Conservation (phyloP, 164 flowering plant genomes). For the Saururus chinensis region DNA sequence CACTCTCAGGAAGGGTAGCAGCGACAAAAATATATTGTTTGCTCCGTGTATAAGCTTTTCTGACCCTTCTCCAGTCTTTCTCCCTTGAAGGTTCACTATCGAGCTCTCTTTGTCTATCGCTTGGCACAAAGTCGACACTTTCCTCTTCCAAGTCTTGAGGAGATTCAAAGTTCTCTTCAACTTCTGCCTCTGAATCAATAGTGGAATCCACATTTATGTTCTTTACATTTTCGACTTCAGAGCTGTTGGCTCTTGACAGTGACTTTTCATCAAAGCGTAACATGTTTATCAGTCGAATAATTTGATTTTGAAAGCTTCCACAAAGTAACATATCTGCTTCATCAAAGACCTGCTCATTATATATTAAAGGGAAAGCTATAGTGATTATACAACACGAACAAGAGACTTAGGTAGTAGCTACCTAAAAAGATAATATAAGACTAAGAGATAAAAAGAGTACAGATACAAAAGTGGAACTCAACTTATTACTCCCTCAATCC, state of each 20-base stretch:
- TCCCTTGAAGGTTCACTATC: conserved; percentile 16
- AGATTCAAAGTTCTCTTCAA: conserved; percentile 23
- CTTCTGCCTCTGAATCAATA: conserved; percentile 23
- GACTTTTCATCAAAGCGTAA: conserved; percentile 86
- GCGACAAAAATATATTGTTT: conserved; percentile 98
- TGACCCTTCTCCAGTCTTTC: conserved; percentile 72
- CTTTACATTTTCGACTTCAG: conserved; percentile 14
- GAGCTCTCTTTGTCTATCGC: conserved; percentile 16
- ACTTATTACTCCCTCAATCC: too few species aligned
- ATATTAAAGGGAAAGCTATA: background rate
- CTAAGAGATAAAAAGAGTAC: too few species aligned
- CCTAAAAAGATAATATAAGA: background rate
- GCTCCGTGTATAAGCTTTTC: conserved; percentile 67
- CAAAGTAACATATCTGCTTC: conserved; percentile 95
- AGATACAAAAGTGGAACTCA: too few species aligned
- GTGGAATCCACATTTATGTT: conserved; percentile 16
- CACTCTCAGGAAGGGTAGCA: conserved; percentile 93
- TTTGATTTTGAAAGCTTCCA: conserved; percentile 93
- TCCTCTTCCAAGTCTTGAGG: conserved; percentile 20
- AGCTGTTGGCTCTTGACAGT: conserved; percentile 36
- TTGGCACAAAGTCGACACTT: conserved; percentile 22
- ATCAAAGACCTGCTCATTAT: conserved; percentile 72
- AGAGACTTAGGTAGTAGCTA: background rate
- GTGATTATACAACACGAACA: background rate
- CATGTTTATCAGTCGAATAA: conserved; percentile 80